Evolutionary conservation across 1,284 basidiomycete species (phyloP).

Genomic region (Irpex lacteus): DNA sequence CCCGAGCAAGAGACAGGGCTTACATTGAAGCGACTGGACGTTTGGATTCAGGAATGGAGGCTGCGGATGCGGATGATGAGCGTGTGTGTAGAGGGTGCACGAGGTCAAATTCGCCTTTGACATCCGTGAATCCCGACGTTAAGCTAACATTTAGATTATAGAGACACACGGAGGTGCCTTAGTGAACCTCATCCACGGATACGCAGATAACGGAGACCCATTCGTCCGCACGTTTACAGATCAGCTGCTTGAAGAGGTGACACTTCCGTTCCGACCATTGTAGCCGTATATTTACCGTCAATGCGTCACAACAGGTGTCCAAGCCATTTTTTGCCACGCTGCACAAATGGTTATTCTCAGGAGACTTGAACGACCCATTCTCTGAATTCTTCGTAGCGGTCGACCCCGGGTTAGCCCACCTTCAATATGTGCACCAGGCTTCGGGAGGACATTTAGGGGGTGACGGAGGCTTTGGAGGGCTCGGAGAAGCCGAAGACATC

Average conservation of each 20-base stretch:
- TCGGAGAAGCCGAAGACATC: constrained; percentile 52
- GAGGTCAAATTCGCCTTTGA: constrained; percentile 46
- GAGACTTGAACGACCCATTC: constrained; percentile 94
- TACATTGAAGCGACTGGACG: constrained; percentile 83
- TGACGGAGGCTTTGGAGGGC: constrained; percentile 58
- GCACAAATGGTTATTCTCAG: constrained; percentile 95
- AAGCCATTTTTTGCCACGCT: constrained; percentile 94
- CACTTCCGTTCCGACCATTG: neutral
- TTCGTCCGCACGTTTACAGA: constrained; percentile 93
- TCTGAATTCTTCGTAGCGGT: constrained; percentile 96
- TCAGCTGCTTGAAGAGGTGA: constrained; percentile 85
- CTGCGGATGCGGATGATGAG: constrained; percentile 97
- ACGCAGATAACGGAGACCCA: constrained; percentile 96
- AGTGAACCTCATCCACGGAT: constrained; percentile 93
- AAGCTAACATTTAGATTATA: constrained; percentile 26
- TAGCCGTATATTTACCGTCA: neutral
- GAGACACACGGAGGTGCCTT: constrained; percentile 86
- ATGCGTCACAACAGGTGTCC: constrained; percentile 63
- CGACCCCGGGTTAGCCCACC: constrained; percentile 71
- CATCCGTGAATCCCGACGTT: neutral
- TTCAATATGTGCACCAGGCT: constrained; percentile 65
- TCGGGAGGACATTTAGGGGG: constrained; percentile 48
- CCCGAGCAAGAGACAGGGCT: constrained; percentile 61
- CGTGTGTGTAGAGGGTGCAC: constrained; percentile 85
- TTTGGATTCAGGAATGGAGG: constrained; percentile 96